Evolutionary conservation across 2,329 filamentous ascomycete genomes (phyloP).

Genomic region (Colletotrichum falcatum): DNA sequence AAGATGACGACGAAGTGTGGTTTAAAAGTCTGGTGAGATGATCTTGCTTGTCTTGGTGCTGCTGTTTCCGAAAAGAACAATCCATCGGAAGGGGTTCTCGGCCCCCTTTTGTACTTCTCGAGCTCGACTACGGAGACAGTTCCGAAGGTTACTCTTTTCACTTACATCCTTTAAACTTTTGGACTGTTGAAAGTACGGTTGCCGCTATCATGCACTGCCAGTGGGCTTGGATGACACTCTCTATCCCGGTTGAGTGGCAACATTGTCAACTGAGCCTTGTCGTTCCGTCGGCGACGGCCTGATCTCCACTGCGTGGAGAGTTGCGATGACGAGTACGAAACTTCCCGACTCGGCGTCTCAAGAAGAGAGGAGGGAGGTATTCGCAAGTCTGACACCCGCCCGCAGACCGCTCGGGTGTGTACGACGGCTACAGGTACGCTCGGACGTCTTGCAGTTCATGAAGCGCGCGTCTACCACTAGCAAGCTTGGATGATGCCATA

Average conservation of each 20-base stretch:
- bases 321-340: slow-evolving; percentile 21
- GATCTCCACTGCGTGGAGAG: background rate
- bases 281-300: background rate
- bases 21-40: background rate
- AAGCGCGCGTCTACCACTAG: slow-evolving; percentile 12
- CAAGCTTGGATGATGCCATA: slow-evolving; percentile 35
- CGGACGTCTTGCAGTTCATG: slow-evolving; percentile 14
- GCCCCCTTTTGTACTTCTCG: slow-evolving; percentile 13
- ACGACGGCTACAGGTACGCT: background rate
- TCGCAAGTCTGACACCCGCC: background rate
- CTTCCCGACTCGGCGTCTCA: background rate
- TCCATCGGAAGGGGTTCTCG: background rate
- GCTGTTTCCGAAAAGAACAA: background rate
- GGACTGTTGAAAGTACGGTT: background rate
- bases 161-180: slow-evolving; percentile 13
- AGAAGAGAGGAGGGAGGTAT: background rate
- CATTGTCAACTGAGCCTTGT: background rate
- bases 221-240: background rate
- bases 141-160: background rate
- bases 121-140: background rate
- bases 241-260: background rate
- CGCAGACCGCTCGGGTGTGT: slow-evolving; percentile 12
- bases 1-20: background rate
- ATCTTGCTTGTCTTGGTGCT: background rate
- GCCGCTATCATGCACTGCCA: slow-evolving; percentile 18